Evolutionary conservation across 768 basidiomycete species (phyloP), one percentile per base, ranked within the genome.

Genomic region (Dioszegia aurantiaca): DNA sequence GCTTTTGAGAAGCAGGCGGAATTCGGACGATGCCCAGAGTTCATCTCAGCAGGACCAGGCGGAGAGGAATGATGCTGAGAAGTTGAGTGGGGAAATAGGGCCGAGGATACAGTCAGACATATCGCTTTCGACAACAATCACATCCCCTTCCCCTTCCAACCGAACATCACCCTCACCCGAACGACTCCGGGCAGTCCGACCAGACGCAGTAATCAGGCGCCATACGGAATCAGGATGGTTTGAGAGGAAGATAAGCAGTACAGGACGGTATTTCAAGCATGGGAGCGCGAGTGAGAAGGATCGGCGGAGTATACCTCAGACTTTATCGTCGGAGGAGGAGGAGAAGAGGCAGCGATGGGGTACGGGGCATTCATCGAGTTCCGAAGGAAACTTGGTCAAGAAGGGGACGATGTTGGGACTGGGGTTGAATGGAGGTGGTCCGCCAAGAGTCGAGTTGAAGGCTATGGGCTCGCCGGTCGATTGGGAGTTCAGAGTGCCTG

Each of bases 221-320:
- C 44, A 61, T 56, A 56, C 55, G 5, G 60, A 61, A 26, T 56
- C 60, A 21, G 58, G 58, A 26, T 61, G 60, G 60, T 56, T 61
- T 43, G 60, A 61, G 23, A 26, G 54, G 19, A 55, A 51, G 19
- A n/a, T 33, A 17, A 59, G 40, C 21, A 30, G 36, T 8, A 30
- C 26, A 36, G 39, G 36, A 11, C n/a, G 10, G 8, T 17, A 12
- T 12, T 33, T 33, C 33, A 33, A 33, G 33, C 6, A 33, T 14
- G 33, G 8, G 8, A 14, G 33, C 14, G 33, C 33, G 14, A 14
- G 33, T 6, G 33, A 33, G 33, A 33, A 14, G 14, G 33, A 33
- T 33, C 2, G 36, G 19, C 19, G 16, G 10, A 24, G 16, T 4
- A 45, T 37, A 30, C 40, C 40, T 51, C 23, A 17, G 19, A 51